Evolutionary conservation across 352 stramenopile genomes (phyloP).

Genomic region (Globisporangium apiculatum): DNA sequence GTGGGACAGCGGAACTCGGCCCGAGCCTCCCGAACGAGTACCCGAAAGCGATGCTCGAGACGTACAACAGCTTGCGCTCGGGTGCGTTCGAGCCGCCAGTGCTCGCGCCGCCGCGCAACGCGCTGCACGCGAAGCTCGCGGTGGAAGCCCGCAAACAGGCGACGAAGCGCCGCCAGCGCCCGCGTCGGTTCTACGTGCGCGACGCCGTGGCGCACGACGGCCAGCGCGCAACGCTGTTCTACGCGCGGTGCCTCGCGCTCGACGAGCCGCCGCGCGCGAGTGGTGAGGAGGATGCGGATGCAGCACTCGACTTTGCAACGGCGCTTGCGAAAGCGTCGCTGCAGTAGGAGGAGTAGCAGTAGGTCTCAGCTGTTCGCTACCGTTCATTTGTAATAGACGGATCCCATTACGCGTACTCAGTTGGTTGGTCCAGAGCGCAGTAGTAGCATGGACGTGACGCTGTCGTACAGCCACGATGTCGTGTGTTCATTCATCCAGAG

Average conservation of each 20-base stretch:
- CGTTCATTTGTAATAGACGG: too few relatives aligned
- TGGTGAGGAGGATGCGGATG: neutral
- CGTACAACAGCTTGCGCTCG: constrained; percentile 37
- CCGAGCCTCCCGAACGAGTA: constrained; percentile 64
- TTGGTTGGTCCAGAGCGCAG: too few relatives aligned
- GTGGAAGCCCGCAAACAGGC: constrained; percentile 26
- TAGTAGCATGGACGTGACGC: too few relatives aligned
- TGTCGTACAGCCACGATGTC: too few relatives aligned
- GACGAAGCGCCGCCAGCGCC: constrained; percentile 36
- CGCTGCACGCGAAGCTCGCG: constrained; percentile 61
- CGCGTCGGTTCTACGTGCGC: constrained; percentile 65
- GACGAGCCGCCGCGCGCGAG: constrained; percentile 11
- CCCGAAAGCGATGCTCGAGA: constrained; percentile 51
- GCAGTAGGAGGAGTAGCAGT: neutral
- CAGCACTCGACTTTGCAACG: constrained; percentile 15
- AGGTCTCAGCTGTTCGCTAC: neutral
- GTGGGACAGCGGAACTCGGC: constrained; percentile 51
- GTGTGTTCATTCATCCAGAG: too few relatives aligned
- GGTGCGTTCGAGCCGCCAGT: constrained; percentile 57
- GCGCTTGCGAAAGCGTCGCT: neutral
- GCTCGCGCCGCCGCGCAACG: constrained; percentile 50
- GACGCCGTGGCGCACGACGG: constrained; percentile 34
- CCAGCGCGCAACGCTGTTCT: constrained; percentile 25
- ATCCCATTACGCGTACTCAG: too few relatives aligned
- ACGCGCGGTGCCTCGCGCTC: constrained; percentile 22